A percentile compares a stretch with the other conserved stretches of the same genome.
Conservation (phyloP, 257 asterid genomes). For the Mitragyna speciosa region DNA sequence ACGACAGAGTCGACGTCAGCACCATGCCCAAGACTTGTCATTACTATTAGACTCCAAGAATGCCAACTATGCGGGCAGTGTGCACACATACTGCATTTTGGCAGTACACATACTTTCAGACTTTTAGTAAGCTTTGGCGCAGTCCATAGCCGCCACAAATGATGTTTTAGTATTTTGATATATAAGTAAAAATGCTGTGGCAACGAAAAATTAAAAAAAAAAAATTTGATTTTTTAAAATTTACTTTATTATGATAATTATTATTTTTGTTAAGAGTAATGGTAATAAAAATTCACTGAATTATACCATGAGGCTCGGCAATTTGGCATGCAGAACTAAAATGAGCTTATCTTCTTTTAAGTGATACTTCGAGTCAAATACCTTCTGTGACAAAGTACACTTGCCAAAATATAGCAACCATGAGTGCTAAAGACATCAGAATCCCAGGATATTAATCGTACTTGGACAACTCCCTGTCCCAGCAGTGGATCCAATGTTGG, state of each 20-base stretch:
- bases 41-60: not conserved
- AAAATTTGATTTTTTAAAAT: too few species aligned
- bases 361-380: not conserved
- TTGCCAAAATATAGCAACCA: not conserved
- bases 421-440: not conserved
- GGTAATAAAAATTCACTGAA: too few species aligned
- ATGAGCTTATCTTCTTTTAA: too few species aligned
- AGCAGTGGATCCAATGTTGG: slow-evolving; percentile 14
- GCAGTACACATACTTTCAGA: not conserved
- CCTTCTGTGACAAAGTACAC: not conserved
- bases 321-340: too few species aligned
- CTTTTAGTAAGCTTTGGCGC: not conserved
- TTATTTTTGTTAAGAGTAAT: too few species aligned
- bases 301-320: too few species aligned
- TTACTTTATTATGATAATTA: too few species aligned
- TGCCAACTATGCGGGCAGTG: not conserved
- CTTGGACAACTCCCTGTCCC: not conserved
- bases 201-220: too few species aligned
- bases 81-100: not conserved
- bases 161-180: too few species aligned
- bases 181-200: too few species aligned
- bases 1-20: not conserved
- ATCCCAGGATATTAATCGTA: not conserved
- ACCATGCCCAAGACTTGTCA: not conserved
- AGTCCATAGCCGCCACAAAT: not conserved